Evolutionary conservation across 805 yeast species (phyloP), one percentile per base, ranked within the genome.

Genomic region (Teunomyces aglyptinius): DNA sequence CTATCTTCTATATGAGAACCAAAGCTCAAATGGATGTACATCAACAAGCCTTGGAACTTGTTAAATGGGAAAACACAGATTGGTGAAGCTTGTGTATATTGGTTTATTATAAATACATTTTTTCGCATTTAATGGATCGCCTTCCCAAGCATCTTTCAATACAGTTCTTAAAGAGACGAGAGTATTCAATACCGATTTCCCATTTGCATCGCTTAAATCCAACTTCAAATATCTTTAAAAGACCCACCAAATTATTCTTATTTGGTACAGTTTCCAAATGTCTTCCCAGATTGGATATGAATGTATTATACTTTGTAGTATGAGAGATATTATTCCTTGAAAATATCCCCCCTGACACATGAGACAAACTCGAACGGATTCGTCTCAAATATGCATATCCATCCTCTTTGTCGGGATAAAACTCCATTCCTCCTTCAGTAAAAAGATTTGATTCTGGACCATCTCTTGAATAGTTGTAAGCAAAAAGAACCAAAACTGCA

Each of bases 1-100:
- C 97, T 1, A 94, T 94, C 31, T 94, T 94, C 60, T 94, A 94
- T 64, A 94, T 94, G 99, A 77, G 99, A 60, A 91, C 81, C 65
- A 85, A 86, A 60, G 86, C 85, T 6, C 92, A 86, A 58, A 86
- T 85, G 63, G 95, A 87, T 57, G 77, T 83, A 6, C 63, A 68
- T 28, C 73, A 72, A 32, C 85, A 82, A 47, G 70, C 81, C 6
- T 63, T 63, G 22, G 92, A 87, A 57, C 61, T 87, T 49, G 68
- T 66, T 20, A 81, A 82, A 60, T 86, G 89, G 83, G 87, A 85
- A 50, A 70, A 73, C 18, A 78, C 82, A 3, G 63, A 60, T 6
- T 81, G 86, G 86, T 81, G 50, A 29, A n/a, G 11, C 11, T 4
- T 38, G 6, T 11, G 33, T 38, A 27, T 38, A 31, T 22, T 44